These are phyloP conservation scores for Hyphopichia burtonii DNA, from an alignment of 1,139 yeast genomes.

Conservation along the genomic window DNA sequence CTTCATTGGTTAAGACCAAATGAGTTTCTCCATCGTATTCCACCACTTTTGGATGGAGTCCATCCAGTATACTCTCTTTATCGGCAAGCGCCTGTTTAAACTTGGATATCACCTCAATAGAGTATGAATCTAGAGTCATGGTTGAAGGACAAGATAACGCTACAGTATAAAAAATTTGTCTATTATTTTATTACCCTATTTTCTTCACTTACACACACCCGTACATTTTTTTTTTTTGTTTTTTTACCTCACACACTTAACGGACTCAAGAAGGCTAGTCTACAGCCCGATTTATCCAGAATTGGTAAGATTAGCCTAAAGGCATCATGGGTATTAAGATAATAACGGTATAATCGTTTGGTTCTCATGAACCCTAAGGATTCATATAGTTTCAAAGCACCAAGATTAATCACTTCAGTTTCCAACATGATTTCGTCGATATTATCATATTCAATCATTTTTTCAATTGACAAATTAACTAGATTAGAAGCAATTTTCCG, in stretches of 20 bases:
- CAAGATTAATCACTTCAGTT: constrained; percentile 79
- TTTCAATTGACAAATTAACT: constrained; percentile 62
- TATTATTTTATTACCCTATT: too few relatives aligned
- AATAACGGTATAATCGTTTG: constrained; percentile 81
- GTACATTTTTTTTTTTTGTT: too few relatives aligned
- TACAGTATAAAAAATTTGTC: too few relatives aligned
- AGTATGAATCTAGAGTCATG: constrained; percentile 35
- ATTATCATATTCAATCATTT: constrained; percentile 54
- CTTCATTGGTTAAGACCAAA: constrained; percentile 38
- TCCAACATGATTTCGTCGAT: constrained; percentile 91
- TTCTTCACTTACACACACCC: too few relatives aligned
- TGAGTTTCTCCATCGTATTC: constrained; percentile 44
- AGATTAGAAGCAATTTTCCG: constrained; percentile 76
- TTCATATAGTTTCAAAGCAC: constrained; percentile 79
- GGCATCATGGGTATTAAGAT: constrained; percentile 91
- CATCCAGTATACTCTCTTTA: constrained; percentile 7
- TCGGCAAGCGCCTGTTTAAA: constrained; percentile 40
- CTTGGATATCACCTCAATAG: constrained; percentile 38
- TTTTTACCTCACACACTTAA: too few relatives aligned
- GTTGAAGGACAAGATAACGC: not conserved
- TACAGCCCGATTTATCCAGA: constrained; percentile 24
- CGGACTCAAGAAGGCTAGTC: constrained; percentile 40
- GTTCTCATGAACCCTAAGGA: constrained; percentile 82
- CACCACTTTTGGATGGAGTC: constrained; percentile 32
- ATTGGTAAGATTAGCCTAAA: constrained; percentile 63